A percentile compares a stretch with the other conserved stretches of the same genome.
Conservation (phyloP, 1,284 basidiomycete species). For the Cutaneotrichosporon cutaneum region DNA sequence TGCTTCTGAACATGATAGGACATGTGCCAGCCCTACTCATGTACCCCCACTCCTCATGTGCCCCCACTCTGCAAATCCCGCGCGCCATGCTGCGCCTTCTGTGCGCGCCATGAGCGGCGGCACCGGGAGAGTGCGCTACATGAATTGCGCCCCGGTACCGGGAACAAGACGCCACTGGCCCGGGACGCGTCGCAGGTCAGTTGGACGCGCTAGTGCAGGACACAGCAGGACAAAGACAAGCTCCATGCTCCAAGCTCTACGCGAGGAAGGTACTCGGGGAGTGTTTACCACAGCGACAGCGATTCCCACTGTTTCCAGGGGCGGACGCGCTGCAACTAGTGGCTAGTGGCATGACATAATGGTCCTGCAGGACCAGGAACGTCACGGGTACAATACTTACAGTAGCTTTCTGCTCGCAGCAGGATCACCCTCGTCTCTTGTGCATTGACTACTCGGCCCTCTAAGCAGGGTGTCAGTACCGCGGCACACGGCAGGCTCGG, state of each 20-base stretch:
- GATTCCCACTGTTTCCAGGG: neutral
- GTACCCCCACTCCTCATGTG: neutral
- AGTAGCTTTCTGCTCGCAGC: neutral
- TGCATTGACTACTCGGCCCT: neutral
- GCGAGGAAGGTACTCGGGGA: neutral
- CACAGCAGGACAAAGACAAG: neutral
- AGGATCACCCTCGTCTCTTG: neutral
- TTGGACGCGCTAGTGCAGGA: neutral
- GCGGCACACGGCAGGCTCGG: too few relatives aligned
- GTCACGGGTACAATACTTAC: neutral
- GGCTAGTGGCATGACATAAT: neutral
- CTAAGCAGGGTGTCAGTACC: too few relatives aligned
- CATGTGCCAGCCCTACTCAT: neutral
- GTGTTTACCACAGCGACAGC: neutral
- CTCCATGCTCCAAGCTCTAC: neutral
- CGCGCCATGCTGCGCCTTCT: neutral
- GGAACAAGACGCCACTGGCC: neutral
- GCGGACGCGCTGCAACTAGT: neutral
- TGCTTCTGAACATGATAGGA: neutral
- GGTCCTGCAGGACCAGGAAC: neutral
- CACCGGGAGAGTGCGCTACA: neutral
- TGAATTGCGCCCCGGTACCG: neutral
- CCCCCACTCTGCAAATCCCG: neutral
- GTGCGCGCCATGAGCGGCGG: neutral
- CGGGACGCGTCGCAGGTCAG: too few relatives aligned